Evolutionary conservation across 768 basidiomycete species (phyloP).

Genomic region (Phylloporus sp.): DNA sequence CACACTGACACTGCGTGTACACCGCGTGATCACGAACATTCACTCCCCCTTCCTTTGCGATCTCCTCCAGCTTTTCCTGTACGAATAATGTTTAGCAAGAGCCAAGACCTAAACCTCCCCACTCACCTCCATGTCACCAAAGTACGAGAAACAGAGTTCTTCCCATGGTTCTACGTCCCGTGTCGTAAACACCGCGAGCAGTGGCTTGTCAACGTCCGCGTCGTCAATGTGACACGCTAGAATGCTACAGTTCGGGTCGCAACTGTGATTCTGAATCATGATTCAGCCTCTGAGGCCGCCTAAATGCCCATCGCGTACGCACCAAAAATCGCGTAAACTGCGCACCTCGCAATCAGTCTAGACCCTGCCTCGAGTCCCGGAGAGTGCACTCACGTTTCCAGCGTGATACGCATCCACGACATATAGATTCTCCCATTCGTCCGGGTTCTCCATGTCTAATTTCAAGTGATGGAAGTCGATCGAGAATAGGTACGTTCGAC

Average conservation of each 20-base stretch:
- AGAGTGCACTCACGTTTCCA: slow-evolving; percentile 62
- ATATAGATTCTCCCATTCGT: slow-evolving; percentile 38
- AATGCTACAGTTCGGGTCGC: slow-evolving; percentile 78
- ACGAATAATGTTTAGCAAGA: not conserved
- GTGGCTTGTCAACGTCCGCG: slow-evolving; percentile 62
- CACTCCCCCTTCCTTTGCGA: slow-evolving; percentile 1
- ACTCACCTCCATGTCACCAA: slow-evolving; percentile 49
- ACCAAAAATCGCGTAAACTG: slow-evolving; percentile 93
- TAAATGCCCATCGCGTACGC: slow-evolving; percentile 21
- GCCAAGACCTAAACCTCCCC: not conserved
- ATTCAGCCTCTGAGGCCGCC: not conserved
- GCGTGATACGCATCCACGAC: slow-evolving; percentile 85
- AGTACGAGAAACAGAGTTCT: slow-evolving; percentile 78
- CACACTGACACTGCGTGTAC: slow-evolving; percentile 49
- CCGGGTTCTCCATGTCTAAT: slow-evolving; percentile 23
- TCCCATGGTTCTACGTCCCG: slow-evolving; percentile 61
- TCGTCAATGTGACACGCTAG: slow-evolving; percentile 80
- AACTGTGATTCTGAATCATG: slow-evolving; percentile 75
- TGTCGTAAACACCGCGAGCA: slow-evolving; percentile 62
- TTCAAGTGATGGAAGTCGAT: slow-evolving; percentile 72
- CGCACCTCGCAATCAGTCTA: not conserved
- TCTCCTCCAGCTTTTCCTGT: slow-evolving; percentile 25
- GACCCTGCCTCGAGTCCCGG: not conserved
- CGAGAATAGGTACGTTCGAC: slow-evolving; percentile 78
- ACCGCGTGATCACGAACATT: slow-evolving; percentile 38